Conservation (phyloP, 805 yeast species). For the Candida khao-thaluensis region DNA sequence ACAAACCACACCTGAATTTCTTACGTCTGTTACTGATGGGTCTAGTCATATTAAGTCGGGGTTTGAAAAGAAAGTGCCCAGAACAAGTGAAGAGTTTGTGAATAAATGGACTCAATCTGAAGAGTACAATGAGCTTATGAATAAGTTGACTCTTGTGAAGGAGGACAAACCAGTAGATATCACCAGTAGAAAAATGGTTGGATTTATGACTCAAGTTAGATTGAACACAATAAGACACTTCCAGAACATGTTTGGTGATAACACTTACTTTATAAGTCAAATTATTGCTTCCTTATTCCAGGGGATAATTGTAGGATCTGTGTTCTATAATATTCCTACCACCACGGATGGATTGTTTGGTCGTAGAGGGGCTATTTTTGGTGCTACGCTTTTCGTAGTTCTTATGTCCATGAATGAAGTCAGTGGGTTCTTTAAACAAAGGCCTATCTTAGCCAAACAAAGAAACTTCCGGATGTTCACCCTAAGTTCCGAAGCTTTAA, state of each 20-base stretch:
- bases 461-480: slow-evolving; percentile 66
- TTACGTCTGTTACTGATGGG: slow-evolving; percentile 65
- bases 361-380: slow-evolving; percentile 62
- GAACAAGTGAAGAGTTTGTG: slow-evolving; percentile 55
- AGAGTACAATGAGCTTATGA: slow-evolving; percentile 31
- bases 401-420: slow-evolving; percentile 59
- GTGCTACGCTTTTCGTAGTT: slow-evolving; percentile 57
- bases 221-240: slow-evolving; percentile 1
- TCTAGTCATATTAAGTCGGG: slow-evolving; percentile 53
- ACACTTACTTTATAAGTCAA: background rate
- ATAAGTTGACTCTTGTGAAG: slow-evolving; percentile 22
- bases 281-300: slow-evolving; percentile 4
- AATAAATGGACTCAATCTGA: slow-evolving; percentile 54
- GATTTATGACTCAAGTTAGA: background rate
- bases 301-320: slow-evolving; percentile 59
- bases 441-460: slow-evolving; percentile 67
- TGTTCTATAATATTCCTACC: slow-evolving; percentile 50
- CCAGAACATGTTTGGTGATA: slow-evolving; percentile 1
- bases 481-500: slow-evolving; percentile 70
- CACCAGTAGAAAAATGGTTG: background rate
- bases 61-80: slow-evolving; percentile 49
- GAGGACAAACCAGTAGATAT: background rate
- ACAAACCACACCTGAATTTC: slow-evolving; percentile 64
- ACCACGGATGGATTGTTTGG: slow-evolving; percentile 56
- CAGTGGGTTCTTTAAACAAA: slow-evolving; percentile 52